A percentile compares a stretch with the other conserved stretches of the same genome.
phyloP scores from a whole-genome alignment of 176 grass and related monocot genomes.

The Ananas comosus region DNA sequence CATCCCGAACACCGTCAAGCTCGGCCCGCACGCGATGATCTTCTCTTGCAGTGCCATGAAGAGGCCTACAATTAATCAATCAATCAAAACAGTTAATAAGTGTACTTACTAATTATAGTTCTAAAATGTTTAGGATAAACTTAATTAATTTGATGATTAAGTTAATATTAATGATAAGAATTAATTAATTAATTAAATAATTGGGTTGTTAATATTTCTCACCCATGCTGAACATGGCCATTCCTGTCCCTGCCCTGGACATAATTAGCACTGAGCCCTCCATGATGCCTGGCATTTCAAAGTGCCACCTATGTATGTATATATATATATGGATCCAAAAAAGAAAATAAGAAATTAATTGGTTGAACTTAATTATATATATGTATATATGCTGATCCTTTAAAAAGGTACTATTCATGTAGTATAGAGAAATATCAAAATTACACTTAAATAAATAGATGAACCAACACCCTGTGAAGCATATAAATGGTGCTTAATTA shows the following conservation, averaged over 20 bases:
- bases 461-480: too few species aligned
- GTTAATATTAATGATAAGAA: too few species aligned
- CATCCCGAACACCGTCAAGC: slow-evolving; percentile 46
- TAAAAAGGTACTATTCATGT: too few species aligned
- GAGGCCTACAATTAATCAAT: slow-evolving; percentile 40
- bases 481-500: too few species aligned
- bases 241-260: slow-evolving; percentile 78
- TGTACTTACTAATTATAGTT: too few species aligned
- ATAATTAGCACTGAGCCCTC: slow-evolving; percentile 75
- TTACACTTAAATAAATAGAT: too few species aligned
- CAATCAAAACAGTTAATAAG: neutral
- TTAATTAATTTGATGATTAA: neutral
- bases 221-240: slow-evolving; percentile 99
- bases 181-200: too few species aligned
- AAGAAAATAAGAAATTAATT: neutral
- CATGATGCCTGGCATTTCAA: slow-evolving; percentile 62
- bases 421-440: too few species aligned
- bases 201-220: neutral
- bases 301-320: slow-evolving; percentile 67
- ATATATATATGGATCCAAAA: neutral
- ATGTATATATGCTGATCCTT: too few species aligned
- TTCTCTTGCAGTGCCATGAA: slow-evolving; percentile 94
- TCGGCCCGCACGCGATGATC: slow-evolving; percentile 54
- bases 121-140: too few species aligned
- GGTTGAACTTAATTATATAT: neutral